A percentile compares a stretch with the other conserved stretches of the same genome.
These are phyloP conservation scores for Quercus rubra DNA, from an alignment of 306 rosid genomes.

Conservation along the genomic window DNA sequence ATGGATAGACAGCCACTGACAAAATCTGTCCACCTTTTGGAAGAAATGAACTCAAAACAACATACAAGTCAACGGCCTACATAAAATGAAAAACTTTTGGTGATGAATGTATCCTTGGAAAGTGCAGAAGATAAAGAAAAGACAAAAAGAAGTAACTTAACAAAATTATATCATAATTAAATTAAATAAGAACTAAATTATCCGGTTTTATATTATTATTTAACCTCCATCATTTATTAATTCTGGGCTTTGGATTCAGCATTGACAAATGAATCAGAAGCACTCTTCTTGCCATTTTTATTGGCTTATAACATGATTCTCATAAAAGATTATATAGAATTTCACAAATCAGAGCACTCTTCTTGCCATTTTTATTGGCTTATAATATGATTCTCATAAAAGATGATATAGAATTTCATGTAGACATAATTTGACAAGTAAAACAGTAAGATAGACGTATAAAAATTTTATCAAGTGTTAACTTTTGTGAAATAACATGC, in stretches of 20 bases:
- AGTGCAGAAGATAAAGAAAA: not conserved
- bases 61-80: constrained; percentile 80
- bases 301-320: not conserved
- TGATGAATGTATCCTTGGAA: not conserved
- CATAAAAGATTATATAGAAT: not conserved
- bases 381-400: not conserved
- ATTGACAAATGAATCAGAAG: not conserved
- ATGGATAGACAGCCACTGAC: constrained; percentile 79
- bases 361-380: not conserved
- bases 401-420: not conserved
- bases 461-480: not conserved
- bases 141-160: not conserved
- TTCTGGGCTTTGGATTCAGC: not conserved
- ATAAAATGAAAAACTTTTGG: constrained; percentile 7
- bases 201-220: too few relatives aligned
- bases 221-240: not conserved
- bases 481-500: not conserved
- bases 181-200: not conserved
- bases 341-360: not conserved
- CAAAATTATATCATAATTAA: constrained; percentile 3
- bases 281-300: not conserved
- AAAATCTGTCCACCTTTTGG: constrained; percentile 61
- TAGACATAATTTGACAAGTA: not conserved
- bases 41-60: constrained; percentile 66
- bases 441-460: not conserved